Evolutionary conservation across 2,329 filamentous ascomycete genomes (phyloP), one percentile per base, ranked within the genome.

Genomic region (Aspergillus puulaauensis): DNA sequence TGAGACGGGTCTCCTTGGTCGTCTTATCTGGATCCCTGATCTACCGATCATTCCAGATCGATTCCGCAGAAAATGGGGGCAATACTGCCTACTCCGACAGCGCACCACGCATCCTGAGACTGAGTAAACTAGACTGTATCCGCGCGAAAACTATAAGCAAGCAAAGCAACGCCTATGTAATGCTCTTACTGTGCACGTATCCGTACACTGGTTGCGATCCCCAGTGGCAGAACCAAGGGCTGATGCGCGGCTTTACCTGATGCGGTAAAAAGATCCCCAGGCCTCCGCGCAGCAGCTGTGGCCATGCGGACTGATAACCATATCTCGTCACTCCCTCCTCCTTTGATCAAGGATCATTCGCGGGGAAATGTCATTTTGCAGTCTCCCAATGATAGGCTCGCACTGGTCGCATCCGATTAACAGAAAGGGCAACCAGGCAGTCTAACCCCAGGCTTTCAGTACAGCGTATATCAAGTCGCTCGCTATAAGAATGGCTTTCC

Each of bases 21-120:
- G 95, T 60, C 83, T 90, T 8, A 75, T 96, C 47, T 98, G 91
- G 90, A 72, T 96, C 37, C 95, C 95, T 2, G 83, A 91, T 63
- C 75, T 86, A 61, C 76, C 82, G 0, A 75, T 91, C 40, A 77
- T 96, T 14, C 92, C 93, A 0, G 81, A 86, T 43, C 82, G 81
- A 58, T 87, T 86, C 63, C 85, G 82, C 65, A 85, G 93, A 57
- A 87, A 86, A 74, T 98, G 93, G 91, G 95, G 92, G 17, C 82
- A 86, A 53, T 96, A 98, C 74, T 99, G 95, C 73, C 79, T 99
- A 52, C 76, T 98, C 63, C 83, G 84, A 68, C 84, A 85, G 63
- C 85, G 79, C 46, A 52, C 58, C 35, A 44, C 17, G 31, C 45
- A 47, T 31, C 27, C 59, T 17, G 37, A 56, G 43, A 41, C 37